Evolutionary conservation across 139 green algal genomes (phyloP), one percentile per base, ranked within the genome.

Genomic region (Mesotaenium endlicherianum): DNA sequence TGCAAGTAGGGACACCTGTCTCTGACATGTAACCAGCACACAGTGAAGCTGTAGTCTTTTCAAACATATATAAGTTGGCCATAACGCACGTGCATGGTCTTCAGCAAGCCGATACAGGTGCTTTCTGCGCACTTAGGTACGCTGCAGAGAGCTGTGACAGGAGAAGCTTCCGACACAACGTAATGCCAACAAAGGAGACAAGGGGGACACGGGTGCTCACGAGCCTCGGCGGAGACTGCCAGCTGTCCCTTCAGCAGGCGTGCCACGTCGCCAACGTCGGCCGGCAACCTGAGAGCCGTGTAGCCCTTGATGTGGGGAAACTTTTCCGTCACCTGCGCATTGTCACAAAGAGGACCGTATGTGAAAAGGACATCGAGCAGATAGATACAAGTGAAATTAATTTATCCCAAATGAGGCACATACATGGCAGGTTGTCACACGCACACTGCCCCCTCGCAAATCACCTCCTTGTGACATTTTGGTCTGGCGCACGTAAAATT

Each of bases 221-320:
- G 45, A 16, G n/a, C 20, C 3, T 30, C 31, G 41, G 50, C 49
- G 14, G 11, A 45, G 26, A 83, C n/a, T 41, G 76, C 76, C 30
- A 83, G 5, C 43, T 83, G 76, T 2, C 11, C 30, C 16, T 77
- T 83, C 30, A 83, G 50, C 50, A 83, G 40, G n/a, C 17, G 3
- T 3, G 31, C 5, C n/a, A 76, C 49, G 76, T 71, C 50, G n/a
- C 39, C 5, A 38, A 76, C 49, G 76, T 71, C 50, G n/a, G 17
- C 34, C 3, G 36, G 5, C n/a, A 83, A n/a, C 31, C 6, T 43
- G 17, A 83, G 76, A 4, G 53, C 76, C 5, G 6, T 38, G n/a
- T 57, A 76, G 6, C 44, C 44, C 2, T n/a, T 34, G 26, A 76
- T 77, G 30, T 83, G 53, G 41, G 76, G 76, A 47, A 83, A 83